Evolutionary conservation across 2,329 filamentous ascomycete genomes (phyloP).

Genomic region (Pseudocercospora eumusae): DNA sequence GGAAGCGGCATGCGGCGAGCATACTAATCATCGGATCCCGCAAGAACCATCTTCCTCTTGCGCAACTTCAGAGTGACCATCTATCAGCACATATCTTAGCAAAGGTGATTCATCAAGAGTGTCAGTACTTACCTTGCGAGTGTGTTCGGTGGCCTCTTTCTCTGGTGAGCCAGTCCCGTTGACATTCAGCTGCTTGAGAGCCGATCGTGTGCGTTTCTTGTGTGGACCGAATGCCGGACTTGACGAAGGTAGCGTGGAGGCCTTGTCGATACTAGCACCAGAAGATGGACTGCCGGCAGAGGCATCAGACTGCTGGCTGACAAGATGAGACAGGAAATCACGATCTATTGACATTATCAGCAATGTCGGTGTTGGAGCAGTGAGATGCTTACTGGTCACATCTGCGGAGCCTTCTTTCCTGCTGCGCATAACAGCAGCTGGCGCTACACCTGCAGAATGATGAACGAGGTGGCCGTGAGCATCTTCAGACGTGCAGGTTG

Average conservation of each 20-base stretch:
- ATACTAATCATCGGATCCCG: conserved; percentile 15
- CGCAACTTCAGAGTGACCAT: conserved; percentile 21
- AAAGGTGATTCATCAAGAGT: not conserved
- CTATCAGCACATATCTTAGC: conserved; percentile 12
- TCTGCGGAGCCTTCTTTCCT: conserved; percentile 33
- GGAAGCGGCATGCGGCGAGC: not conserved
- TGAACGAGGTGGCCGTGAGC: conserved; percentile 31
- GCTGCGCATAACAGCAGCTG: conserved; percentile 30
- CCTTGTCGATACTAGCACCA: conserved; percentile 14
- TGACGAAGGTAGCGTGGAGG: conserved; percentile 20
- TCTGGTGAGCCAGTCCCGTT: conserved; percentile 31
- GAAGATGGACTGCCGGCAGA: conserved; percentile 8
- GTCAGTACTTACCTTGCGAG: conserved; percentile 32
- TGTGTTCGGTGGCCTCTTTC: conserved; percentile 23
- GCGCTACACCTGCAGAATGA: conserved; percentile 12
- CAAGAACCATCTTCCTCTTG: conserved; percentile 19
- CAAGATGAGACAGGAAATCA: conserved; percentile 34
- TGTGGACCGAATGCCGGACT: conserved; percentile 24
- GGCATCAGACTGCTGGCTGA: conserved; percentile 19
- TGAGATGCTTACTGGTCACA: conserved; percentile 9
- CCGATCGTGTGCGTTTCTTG: conserved; percentile 35
- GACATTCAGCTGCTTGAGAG: conserved; percentile 28
- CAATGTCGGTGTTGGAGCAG: not conserved
- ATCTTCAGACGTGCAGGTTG: conserved; percentile 36
- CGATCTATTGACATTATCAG: conserved; percentile 27